These are phyloP conservation scores for Sesbania bispinosa DNA, from an alignment of 306 rosid genomes.

Conservation along the genomic window DNA sequence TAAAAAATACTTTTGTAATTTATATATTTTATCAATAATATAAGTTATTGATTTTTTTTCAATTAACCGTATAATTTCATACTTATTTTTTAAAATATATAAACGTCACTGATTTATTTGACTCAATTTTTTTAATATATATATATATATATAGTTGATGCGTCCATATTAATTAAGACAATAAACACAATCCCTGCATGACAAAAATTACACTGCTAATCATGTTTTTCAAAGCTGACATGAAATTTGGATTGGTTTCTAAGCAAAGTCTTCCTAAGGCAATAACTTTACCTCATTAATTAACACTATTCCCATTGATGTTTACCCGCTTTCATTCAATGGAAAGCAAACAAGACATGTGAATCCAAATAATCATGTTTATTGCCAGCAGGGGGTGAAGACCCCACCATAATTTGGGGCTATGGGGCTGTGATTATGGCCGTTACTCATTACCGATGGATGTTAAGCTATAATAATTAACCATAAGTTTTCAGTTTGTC, in stretches of 20 bases:
- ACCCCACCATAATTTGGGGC: slow-evolving; percentile 23
- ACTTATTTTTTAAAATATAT: no score
- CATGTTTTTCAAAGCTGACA: slow-evolving; percentile 27
- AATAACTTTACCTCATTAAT: background rate
- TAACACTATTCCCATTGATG: background rate
- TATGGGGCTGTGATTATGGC: background rate
- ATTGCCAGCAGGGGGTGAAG: slow-evolving; percentile 24
- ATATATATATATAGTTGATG: background rate
- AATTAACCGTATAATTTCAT: no score
- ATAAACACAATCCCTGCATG: background rate
- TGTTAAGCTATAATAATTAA: background rate
- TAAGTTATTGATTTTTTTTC: no score
- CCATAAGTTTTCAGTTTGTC: background rate
- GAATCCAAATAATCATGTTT: slow-evolving; percentile 43
- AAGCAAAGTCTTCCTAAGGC: slow-evolving; percentile 22
- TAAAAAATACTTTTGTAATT: no score
- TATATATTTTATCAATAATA: no score
- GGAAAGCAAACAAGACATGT: slow-evolving; percentile 35
- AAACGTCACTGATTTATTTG: no score
- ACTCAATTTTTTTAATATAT: no score
- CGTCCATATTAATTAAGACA: background rate
- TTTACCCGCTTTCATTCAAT: slow-evolving; percentile 11
- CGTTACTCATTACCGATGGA: background rate
- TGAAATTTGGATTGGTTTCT: slow-evolving; percentile 27
- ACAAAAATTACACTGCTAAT: slow-evolving; percentile 24